Base-by-base conservation (phyloP, 75 land plant genomes). In the Ceratopteris richardii region DNA sequence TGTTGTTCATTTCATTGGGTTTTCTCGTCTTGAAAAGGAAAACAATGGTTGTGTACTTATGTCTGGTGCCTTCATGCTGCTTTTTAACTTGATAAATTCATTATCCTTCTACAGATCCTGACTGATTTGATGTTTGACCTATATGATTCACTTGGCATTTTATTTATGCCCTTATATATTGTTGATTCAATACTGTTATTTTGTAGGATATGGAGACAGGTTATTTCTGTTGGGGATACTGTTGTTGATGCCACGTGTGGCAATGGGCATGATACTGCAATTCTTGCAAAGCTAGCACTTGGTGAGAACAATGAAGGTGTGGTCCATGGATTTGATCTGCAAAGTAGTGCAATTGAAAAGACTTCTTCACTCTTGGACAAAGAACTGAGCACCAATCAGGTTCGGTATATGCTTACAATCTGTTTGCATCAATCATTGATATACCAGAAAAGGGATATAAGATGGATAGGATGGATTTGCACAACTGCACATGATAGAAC, bases 201-300 rank as follows among this genome's bases (percentile, higher is more conserved):
- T n/a, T 57, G 65, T 60, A 93, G 98, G 20, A 80, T 93, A 1
- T 94, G 98, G 98, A 76, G 53, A 52, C 67, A 73, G 53, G 64
- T 90, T 50, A 76, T 83, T 17, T 62, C 62, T 18, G 67, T 71
- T 25, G 98, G 96, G 53, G 96, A 94, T 62, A 71, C 53, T 18
- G 98, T 81, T 24, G 57, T 94, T 55, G 98, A 95, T 82, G 99
- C 99, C 20, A 95, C 99, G 16, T 95, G 93, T 80, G 99, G 99
- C 39, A 95, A 95, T 80, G 99, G 99, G 9, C 56, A 82, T 66
- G 97, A 90, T 63, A 90, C 98, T 10, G 66, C 90, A 57, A 77
- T 69, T 28, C 56, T 94, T 80, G 88, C 81, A 22, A 79, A 70
- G 51, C 43, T 95, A 81, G 89, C 84, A 37, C 60, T 74, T 54